Conservation (phyloP, 2,329 filamentous ascomycete species). For the Colletotrichum lini region DNA sequence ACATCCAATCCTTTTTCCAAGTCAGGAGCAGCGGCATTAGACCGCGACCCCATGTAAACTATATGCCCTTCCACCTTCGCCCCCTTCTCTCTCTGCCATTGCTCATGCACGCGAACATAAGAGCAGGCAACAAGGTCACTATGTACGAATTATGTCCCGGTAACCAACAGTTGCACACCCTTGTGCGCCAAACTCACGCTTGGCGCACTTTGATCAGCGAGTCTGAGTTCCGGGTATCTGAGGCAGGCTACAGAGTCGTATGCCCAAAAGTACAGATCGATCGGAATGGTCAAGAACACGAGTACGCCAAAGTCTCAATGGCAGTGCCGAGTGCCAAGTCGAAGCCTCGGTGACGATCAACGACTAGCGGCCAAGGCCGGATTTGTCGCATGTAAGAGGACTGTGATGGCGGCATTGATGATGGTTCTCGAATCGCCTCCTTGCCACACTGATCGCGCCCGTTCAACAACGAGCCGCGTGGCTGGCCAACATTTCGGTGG, state of each 20-base stretch:
- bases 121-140: constrained; percentile 37
- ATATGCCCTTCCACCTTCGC: constrained; percentile 18
- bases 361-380: neutral
- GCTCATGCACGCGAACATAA: constrained; percentile 21
- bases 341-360: neutral
- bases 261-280: neutral
- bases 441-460: neutral
- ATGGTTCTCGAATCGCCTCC: neutral
- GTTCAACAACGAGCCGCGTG: neutral
- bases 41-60: constrained; percentile 30
- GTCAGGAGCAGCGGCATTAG: constrained; percentile 6
- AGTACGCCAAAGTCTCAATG: constrained; percentile 5
- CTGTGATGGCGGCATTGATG: neutral
- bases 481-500: neutral
- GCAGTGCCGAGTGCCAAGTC: neutral
- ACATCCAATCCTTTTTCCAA: neutral
- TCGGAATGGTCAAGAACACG: neutral
- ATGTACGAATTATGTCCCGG: constrained; percentile 42
- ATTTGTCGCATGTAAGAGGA: neutral
- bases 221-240: neutral
- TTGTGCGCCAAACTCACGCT: constrained; percentile 5
- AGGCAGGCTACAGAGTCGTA: neutral
- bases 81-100: constrained; percentile 13
- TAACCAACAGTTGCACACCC: neutral
- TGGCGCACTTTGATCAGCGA: constrained; percentile 1